Evolutionary conservation across 305 asterid genomes (phyloP).

Genomic region (Fraxinus angustifolia): DNA sequence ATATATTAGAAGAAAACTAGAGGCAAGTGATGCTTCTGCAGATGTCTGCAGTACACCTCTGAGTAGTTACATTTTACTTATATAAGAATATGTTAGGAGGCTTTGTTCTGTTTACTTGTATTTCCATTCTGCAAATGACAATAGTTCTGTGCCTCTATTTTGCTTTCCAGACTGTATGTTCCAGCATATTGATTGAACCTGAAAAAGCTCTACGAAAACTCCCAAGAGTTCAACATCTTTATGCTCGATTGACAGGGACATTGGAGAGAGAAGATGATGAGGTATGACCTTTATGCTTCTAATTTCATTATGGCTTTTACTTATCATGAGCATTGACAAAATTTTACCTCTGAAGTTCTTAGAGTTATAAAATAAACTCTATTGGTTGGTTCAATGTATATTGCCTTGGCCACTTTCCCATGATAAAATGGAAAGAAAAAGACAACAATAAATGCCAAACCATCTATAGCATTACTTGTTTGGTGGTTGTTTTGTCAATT

Average conservation of each 20-base stretch:
- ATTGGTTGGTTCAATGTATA: background rate
- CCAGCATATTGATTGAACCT: constrained; percentile 59
- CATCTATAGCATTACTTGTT: background rate
- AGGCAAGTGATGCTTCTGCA: constrained; percentile 46
- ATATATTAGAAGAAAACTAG: constrained; percentile 63
- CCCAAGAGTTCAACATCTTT: constrained; percentile 87
- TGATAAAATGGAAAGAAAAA: background rate
- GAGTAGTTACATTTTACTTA: background rate
- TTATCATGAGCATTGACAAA: background rate
- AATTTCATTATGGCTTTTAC: background rate
- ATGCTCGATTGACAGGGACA: constrained; percentile 67
- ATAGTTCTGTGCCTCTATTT: constrained; percentile 5
- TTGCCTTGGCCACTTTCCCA: background rate
- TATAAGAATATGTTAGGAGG: background rate
- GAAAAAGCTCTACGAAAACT: constrained; percentile 81
- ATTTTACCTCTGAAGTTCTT: background rate
- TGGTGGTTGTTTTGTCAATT: background rate
- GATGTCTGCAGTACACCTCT: background rate
- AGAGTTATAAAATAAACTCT: background rate
- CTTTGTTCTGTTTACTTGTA: background rate
- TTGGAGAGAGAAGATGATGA: constrained; percentile 76
- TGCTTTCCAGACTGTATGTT: constrained; percentile 55
- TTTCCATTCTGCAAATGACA: background rate
- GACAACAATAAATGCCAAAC: background rate
- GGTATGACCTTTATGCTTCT: constrained; percentile 37